Conservation (phyloP, 2,329 filamentous ascomycete genomes). For the Aspergillus calidoustus region DNA sequence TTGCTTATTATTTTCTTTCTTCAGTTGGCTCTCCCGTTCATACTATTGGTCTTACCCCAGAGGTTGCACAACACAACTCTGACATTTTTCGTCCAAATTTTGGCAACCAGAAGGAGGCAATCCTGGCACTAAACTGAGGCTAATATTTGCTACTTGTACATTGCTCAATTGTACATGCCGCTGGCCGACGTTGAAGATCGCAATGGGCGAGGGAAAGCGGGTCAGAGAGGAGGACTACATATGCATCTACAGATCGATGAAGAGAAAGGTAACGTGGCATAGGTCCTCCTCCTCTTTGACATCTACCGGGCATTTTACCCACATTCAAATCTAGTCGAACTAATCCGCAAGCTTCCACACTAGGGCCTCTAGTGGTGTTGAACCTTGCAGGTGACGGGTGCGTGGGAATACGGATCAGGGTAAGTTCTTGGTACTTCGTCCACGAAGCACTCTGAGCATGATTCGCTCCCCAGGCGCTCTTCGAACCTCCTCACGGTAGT, state of each 20-base stretch:
- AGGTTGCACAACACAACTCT: slow-evolving; percentile 8
- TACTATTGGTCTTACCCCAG: background rate
- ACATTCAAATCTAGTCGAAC: slow-evolving; percentile 11
- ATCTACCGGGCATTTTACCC: background rate
- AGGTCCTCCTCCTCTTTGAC: background rate
- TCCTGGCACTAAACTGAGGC: background rate
- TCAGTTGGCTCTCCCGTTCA: slow-evolving; percentile 7
- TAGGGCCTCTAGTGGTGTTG: slow-evolving; percentile 18
- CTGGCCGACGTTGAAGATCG: too few species aligned
- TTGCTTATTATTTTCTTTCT: slow-evolving; percentile 14
- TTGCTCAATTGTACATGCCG: background rate
- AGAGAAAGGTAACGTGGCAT: background rate
- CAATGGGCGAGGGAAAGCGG: background rate
- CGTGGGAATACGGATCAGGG: slow-evolving; percentile 21
- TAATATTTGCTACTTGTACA: background rate
- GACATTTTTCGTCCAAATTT: background rate
- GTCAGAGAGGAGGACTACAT: background rate
- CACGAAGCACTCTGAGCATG: slow-evolving; percentile 8
- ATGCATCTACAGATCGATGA: background rate
- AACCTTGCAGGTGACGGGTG: slow-evolving; percentile 20
- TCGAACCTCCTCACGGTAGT: background rate
- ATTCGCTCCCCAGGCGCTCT: slow-evolving; percentile 4
- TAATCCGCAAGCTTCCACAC: slow-evolving; percentile 22
- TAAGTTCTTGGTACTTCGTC: slow-evolving; percentile 4
- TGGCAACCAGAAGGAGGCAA: background rate